A percentile compares a stretch with the other conserved stretches of the same genome.
phyloP scores from a whole-genome alignment of 129 eudicot genomes.

The Arctium minus region DNA sequence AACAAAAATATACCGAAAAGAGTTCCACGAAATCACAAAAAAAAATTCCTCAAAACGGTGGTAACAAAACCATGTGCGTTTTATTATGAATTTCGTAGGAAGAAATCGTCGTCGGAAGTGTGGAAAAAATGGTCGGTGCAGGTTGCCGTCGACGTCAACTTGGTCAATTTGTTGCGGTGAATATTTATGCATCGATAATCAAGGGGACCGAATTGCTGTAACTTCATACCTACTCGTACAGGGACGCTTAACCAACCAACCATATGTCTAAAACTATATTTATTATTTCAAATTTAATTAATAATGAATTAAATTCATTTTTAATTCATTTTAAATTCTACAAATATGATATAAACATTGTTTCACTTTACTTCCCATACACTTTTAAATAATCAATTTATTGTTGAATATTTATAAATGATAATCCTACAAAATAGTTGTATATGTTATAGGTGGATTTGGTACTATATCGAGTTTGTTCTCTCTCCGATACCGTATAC shows the following conservation, averaged over 20 bases:
- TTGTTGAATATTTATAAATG: not conserved
- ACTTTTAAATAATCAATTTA: no score
- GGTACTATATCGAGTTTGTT: no score
- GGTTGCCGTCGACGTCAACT: constrained; percentile 22
- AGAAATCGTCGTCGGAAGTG: constrained; percentile 10
- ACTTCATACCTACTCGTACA: not conserved
- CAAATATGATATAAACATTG: no score
- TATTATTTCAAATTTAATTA: not conserved
- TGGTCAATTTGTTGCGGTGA: constrained; percentile 13
- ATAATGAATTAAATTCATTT: no score
- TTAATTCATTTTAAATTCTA: no score
- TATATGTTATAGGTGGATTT: no score
- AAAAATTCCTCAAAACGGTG: no score
- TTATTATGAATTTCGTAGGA: not conserved
- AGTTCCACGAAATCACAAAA: no score
- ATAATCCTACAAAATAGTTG: not conserved
- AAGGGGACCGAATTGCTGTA: not conserved
- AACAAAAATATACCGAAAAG: no score
- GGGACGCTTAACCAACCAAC: not conserved
- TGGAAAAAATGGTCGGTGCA: constrained; percentile 21
- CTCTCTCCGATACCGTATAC: no score
- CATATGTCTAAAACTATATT: not conserved
- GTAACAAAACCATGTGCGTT: constrained; percentile 5
- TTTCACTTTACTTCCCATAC: no score
- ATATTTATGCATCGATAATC: constrained; percentile 13